Percentiles rank a stretch among this genome's conserved stretches.
Conservation (phyloP, 192 early-diverging fungal genomes). For the Podila horticola region DNA sequence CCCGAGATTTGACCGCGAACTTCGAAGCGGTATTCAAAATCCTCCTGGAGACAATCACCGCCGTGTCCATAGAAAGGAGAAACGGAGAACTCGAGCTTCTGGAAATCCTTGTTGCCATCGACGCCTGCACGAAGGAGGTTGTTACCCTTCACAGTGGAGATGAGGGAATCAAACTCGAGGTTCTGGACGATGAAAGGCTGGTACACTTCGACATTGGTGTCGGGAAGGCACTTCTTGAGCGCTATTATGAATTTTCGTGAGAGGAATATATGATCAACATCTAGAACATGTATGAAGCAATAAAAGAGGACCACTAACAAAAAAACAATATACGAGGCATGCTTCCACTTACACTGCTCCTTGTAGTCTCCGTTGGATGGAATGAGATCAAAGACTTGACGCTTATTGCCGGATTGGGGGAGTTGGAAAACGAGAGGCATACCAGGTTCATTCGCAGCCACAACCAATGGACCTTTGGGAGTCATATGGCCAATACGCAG, state of each 20-base stretch:
- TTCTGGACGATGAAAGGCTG: conserved; percentile 1
- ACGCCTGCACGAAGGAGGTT: conserved; percentile 6
- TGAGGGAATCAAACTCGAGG: background rate
- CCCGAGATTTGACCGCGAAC: background rate
- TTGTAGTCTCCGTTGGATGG: too few relatives aligned
- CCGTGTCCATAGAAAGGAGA: conserved; percentile 1
- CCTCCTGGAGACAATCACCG: conserved; percentile 9
- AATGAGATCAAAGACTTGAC: too few relatives aligned
- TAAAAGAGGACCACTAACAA: too few relatives aligned
- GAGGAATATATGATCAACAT: too few relatives aligned
- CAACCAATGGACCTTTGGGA: too few relatives aligned
- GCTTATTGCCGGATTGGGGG: background rate
- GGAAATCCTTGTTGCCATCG: background rate
- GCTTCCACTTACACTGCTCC: too few relatives aligned
- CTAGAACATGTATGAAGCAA: too few relatives aligned
- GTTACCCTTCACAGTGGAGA: background rate
- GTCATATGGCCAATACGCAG: too few relatives aligned
- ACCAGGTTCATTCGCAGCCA: too few relatives aligned
- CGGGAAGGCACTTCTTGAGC: background rate
- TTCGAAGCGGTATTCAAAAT: conserved; percentile 12
- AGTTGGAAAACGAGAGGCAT: background rate
- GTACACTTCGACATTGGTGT: conserved; percentile 3
- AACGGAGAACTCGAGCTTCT: conserved; percentile 11
- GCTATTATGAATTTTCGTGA: too few relatives aligned
- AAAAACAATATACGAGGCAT: too few relatives aligned